A percentile compares a stretch with the other conserved stretches of the same genome.
Evolutionary conservation across 495 filamentous ascomycete genomes (phyloP).

Genomic region (Aspergillus egyptiacus): DNA sequence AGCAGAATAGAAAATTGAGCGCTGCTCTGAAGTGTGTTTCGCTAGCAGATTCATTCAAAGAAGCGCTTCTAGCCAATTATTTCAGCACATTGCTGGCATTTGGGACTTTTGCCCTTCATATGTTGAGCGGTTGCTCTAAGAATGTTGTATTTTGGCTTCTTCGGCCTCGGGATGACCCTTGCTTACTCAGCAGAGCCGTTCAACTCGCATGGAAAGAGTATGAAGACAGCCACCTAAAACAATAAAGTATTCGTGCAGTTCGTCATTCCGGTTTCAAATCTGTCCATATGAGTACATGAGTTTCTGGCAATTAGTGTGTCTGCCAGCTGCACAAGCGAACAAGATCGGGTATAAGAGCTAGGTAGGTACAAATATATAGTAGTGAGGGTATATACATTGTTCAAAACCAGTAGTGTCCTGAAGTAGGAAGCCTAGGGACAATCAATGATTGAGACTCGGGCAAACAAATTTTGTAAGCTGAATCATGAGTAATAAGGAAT

Average conservation of each 20-base stretch:
- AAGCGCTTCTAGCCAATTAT: too few relatives aligned
- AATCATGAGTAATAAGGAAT: conserved; percentile 20
- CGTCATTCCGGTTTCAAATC: not conserved
- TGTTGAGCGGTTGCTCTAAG: not conserved
- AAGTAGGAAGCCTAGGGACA: too few relatives aligned
- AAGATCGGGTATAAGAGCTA: not conserved
- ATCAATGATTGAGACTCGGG: too few relatives aligned
- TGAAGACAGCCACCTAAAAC: not conserved
- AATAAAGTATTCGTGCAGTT: not conserved
- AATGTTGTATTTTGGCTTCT: conserved; percentile 6
- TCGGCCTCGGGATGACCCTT: not conserved
- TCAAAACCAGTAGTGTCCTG: not conserved
- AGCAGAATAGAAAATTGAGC: too few relatives aligned
- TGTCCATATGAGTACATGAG: too few relatives aligned
- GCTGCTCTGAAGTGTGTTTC: too few relatives aligned
- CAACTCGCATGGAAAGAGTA: not conserved
- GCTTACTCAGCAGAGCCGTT: conserved; percentile 8
- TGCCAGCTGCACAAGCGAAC: too few relatives aligned
- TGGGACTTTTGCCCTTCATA: not conserved
- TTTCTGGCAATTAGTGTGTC: too few relatives aligned
- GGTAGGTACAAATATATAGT: too few relatives aligned
- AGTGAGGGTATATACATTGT: too few relatives aligned
- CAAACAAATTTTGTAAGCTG: not conserved
- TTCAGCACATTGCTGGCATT: too few relatives aligned
- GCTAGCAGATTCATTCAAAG: too few relatives aligned